Conservation (phyloP, 2,329 filamentous ascomycete species). For the Venturia asperata region DNA sequence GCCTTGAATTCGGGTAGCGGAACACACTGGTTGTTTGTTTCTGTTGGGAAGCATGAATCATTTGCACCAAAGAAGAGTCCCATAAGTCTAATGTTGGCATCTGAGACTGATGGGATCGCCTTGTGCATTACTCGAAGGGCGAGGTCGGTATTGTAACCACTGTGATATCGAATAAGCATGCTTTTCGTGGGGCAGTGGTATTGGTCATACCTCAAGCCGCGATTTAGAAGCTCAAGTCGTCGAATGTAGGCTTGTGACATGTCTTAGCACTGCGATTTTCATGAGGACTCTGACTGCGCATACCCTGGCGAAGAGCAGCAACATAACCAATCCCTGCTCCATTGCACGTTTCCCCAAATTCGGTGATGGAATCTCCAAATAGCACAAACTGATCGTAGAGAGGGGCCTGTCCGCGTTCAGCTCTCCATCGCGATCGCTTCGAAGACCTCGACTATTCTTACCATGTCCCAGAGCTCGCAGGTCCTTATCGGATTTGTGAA, state of each 20-base stretch:
- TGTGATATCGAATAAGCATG: slow-evolving; percentile 4
- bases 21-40: slow-evolving; percentile 64
- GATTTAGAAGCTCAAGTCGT: slow-evolving; percentile 77
- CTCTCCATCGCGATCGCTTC: background rate
- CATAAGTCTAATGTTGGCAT: slow-evolving; percentile 55
- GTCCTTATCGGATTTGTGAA: background rate
- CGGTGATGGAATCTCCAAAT: slow-evolving; percentile 84
- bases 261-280: background rate
- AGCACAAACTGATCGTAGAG: slow-evolving; percentile 53
- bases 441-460: background rate
- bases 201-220: slow-evolving; percentile 59
- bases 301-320: slow-evolving; percentile 62
- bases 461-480: background rate
- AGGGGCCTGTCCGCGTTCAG: slow-evolving; percentile 25
- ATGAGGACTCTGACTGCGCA: slow-evolving; percentile 26
- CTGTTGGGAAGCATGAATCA: slow-evolving; percentile 64
- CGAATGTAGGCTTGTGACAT: slow-evolving; percentile 58
- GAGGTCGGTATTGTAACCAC: slow-evolving; percentile 74
- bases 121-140: slow-evolving; percentile 61
- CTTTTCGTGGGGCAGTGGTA: background rate
- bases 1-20: slow-evolving; percentile 65
- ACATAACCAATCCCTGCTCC: slow-evolving; percentile 67
- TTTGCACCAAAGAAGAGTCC: slow-evolving; percentile 82
- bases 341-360: slow-evolving; percentile 53
- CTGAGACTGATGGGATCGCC: slow-evolving; percentile 58